Evolutionary conservation across 2,329 filamentous ascomycete genomes (phyloP).

Genomic region (Sporothrix phasma): DNA sequence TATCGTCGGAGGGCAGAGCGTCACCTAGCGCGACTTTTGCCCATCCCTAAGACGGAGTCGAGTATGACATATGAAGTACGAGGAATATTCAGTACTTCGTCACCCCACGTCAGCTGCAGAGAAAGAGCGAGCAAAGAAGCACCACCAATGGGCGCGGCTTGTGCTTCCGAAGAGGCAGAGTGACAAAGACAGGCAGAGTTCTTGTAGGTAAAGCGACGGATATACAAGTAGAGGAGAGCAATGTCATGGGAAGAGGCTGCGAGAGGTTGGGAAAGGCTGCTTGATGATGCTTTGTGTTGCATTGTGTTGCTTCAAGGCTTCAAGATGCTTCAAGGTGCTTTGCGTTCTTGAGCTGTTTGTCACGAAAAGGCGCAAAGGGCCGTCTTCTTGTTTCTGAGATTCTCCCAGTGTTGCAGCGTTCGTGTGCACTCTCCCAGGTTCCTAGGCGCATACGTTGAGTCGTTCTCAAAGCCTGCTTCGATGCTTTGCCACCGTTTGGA

Average conservation of each 20-base stretch:
- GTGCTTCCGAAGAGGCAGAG: neutral
- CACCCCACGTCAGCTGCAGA: neutral
- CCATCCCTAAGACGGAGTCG: too few relatives aligned
- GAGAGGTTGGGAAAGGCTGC: neutral
- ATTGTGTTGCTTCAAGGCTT: too few relatives aligned
- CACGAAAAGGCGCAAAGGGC: conserved; percentile 6
- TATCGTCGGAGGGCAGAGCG: neutral
- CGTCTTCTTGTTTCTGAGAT: conserved; percentile 6
- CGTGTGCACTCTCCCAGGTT: neutral
- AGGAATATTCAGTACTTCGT: too few relatives aligned
- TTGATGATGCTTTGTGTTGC: neutral
- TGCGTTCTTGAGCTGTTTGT: neutral
- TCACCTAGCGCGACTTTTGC: conserved; percentile 2
- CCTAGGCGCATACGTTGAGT: neutral
- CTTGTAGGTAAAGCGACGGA: too few relatives aligned
- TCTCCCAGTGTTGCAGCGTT: neutral
- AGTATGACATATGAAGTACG: too few relatives aligned
- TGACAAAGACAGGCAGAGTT: neutral
- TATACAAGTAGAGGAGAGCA: too few relatives aligned
- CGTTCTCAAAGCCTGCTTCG: neutral
- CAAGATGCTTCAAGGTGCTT: too few relatives aligned
- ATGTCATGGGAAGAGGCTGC: neutral
- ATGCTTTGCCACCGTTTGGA: too few relatives aligned
- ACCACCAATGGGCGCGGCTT: neutral
- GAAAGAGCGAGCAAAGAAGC: conserved; percentile 5